Evolutionary conservation across 345 rosid genomes (phyloP), one percentile per base, ranked within the genome.

Genomic region (Odontarrhena argentea): DNA sequence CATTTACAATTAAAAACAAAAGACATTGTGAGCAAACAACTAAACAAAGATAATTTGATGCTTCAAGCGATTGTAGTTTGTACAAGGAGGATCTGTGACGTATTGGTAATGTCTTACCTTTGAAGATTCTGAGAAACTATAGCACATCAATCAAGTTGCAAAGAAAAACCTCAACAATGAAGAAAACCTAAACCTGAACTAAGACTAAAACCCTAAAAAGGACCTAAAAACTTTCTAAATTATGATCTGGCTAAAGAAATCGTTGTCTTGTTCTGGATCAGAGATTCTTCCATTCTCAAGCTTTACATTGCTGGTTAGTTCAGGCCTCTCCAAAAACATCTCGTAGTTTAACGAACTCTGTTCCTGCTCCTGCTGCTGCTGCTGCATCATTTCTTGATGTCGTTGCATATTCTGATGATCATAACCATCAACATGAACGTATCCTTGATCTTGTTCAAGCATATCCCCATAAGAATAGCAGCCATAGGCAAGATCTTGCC

Each of bases 281-380:
- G 48, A 68, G 40, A 57, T 41, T 2, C 3, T 28, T 37, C 10
- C 54, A 38, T 70, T 26, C 56, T 70, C 74, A 61, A 32, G 67
- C 61, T 60, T 61, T 6, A 52, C 63, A 1, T 47, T 47, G 37
- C 3, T 15, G 5, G 25, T 35, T 34, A 42, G 67, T 22, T 60
- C 46, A 42, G 49, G 38, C 49, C 10, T 70, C 38, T 61, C 45
- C 53, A 10, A 35, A 35, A 43, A 9, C 68, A 12, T 55, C 2
- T 70, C 41, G 46, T 61, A 43, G 5, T 61, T 69, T 3, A 51
- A 28, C 24, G 9, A 38, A 53, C 4, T 61, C 28, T 60, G 59
- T n/a, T 8, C 11, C 42, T 38, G 42, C 2, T 50, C 59, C 36
- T 50, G 73, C 11, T 8, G 5, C 42, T 38, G 42, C 2, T 50